phyloP scores from a whole-genome alignment of 2,329 filamentous ascomycete genomes.

The Exophiala sp. region DNA sequence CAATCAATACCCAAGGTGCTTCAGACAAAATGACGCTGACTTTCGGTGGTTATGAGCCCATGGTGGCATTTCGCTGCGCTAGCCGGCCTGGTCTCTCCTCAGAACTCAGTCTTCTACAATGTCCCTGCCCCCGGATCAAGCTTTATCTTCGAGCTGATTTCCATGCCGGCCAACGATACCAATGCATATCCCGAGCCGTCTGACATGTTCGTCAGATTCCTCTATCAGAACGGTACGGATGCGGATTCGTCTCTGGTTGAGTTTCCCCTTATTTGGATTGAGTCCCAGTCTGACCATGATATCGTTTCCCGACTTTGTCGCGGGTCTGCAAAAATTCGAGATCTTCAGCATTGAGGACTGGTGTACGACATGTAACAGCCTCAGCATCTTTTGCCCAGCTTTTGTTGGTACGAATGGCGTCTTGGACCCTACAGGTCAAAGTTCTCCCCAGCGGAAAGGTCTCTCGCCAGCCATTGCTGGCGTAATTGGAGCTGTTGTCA shows the following conservation, averaged over 20 bases:
- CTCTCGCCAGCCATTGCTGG: slow-evolving; percentile 45
- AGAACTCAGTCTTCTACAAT: slow-evolving; percentile 43
- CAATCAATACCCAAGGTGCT: slow-evolving; percentile 36
- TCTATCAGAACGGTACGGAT: slow-evolving; percentile 52
- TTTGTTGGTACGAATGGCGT: slow-evolving; percentile 28
- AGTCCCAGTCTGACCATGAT: slow-evolving; percentile 44
- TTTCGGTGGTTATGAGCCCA: slow-evolving; percentile 47
- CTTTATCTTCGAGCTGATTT: slow-evolving; percentile 50
- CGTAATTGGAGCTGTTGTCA: slow-evolving; percentile 52
- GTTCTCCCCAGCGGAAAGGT: slow-evolving; percentile 6
- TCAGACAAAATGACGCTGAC: slow-evolving; percentile 43
- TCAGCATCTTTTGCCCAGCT: slow-evolving; percentile 48
- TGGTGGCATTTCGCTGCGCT: slow-evolving; percentile 48
- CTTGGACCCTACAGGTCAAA: slow-evolving; percentile 8
- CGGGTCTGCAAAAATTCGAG: slow-evolving; percentile 41
- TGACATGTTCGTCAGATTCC: slow-evolving; percentile 52
- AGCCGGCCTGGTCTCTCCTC: slow-evolving; percentile 36
- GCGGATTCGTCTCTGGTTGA: slow-evolving; percentile 32
- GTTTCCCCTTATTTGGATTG: slow-evolving; percentile 49
- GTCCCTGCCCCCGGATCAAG: slow-evolving; percentile 46
- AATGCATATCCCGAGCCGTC: slow-evolving; percentile 37
- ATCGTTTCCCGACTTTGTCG: slow-evolving; percentile 47
- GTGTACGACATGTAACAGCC: slow-evolving; percentile 47
- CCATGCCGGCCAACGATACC: slow-evolving; percentile 33
- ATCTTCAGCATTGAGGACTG: slow-evolving; percentile 45